A percentile compares a stretch with the other conserved stretches of the same genome.
Conservation (phyloP, 2,329 filamentous ascomycete genomes). For the Paecilomyces sp. region DNA sequence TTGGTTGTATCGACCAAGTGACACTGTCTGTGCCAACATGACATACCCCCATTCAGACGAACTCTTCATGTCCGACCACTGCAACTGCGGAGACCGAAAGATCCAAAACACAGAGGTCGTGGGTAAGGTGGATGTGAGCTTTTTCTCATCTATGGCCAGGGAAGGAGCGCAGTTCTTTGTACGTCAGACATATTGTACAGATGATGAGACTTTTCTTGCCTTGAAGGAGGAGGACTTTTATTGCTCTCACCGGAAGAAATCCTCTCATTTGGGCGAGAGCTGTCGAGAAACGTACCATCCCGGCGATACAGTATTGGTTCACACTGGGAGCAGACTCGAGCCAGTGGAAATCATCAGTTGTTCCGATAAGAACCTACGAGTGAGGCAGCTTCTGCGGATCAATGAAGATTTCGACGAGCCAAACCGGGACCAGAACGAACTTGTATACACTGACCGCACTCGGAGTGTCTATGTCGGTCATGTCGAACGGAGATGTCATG, state of each 20-base stretch:
- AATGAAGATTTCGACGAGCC: slow-evolving; percentile 29
- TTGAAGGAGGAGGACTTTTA: slow-evolving; percentile 48
- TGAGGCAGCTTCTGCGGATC: slow-evolving; percentile 52
- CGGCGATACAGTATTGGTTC: slow-evolving; percentile 57
- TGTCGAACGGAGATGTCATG: slow-evolving; percentile 52
- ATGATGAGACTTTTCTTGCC: slow-evolving; percentile 56
- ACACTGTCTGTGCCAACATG: slow-evolving; percentile 63
- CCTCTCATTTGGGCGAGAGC: background rate
- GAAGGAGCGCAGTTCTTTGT: slow-evolving; percentile 55
- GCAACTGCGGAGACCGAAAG: slow-evolving; percentile 55
- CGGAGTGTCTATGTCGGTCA: slow-evolving; percentile 27
- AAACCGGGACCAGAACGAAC: slow-evolving; percentile 47
- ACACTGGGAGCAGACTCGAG: slow-evolving; percentile 41
- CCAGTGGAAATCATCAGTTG: slow-evolving; percentile 52
- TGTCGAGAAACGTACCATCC: slow-evolving; percentile 25
- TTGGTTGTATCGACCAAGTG: slow-evolving; percentile 65
- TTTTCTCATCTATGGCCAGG: slow-evolving; percentile 43
- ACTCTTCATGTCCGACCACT: slow-evolving; percentile 69
- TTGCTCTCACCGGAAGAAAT: slow-evolving; percentile 38
- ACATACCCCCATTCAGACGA: slow-evolving; percentile 66
- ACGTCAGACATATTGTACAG: slow-evolving; percentile 59
- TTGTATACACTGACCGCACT: slow-evolving; percentile 39
- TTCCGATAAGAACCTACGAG: slow-evolving; percentile 23
- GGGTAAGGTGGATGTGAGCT: slow-evolving; percentile 52
- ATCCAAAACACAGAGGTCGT: slow-evolving; percentile 52